These are phyloP conservation scores for Cubamyces lactineus DNA, from an alignment of 768 basidiomycete genomes.

Conservation along the genomic window DNA sequence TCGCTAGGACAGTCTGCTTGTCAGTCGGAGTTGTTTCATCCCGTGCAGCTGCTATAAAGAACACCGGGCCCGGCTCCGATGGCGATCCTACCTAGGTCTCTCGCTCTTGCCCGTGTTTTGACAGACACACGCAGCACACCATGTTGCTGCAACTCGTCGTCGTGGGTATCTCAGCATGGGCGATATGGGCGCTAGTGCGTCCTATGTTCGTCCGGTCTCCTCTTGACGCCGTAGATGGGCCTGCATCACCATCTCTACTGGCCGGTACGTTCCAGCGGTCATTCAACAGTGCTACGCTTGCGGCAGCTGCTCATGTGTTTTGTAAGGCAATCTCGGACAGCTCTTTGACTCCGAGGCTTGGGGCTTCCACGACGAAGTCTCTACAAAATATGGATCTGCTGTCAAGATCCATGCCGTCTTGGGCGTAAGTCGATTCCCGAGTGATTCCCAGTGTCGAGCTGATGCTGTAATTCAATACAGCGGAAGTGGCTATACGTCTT, in stretches of 20 bases:
- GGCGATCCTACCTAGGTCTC: no score
- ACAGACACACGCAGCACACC: no score
- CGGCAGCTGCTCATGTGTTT: not conserved
- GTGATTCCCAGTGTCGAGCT: not conserved
- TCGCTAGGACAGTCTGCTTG: no score
- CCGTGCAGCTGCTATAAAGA: no score
- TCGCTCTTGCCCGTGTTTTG: not conserved
- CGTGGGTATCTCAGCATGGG: constrained; percentile 1
- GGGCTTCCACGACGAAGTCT: constrained; percentile 24
- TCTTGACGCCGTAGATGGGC: constrained; percentile 22
- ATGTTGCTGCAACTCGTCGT: constrained; percentile 12
- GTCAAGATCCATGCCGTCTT: constrained; percentile 26
- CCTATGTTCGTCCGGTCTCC: constrained; percentile 16
- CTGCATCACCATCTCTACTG: constrained; percentile 14
- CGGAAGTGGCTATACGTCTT: constrained; percentile 30
- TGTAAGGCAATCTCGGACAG: constrained; percentile 24
- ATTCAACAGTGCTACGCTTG: no score
- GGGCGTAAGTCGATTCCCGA: constrained; percentile 7
- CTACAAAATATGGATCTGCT: constrained; percentile 22
- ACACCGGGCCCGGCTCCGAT: no score
- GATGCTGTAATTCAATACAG: constrained; percentile 5
- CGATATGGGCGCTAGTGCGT: constrained; percentile 18
- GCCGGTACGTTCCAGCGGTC: constrained; percentile 18
- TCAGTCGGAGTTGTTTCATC: no score
- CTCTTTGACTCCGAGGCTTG: constrained; percentile 23